Evolutionary conservation across 2,329 filamentous ascomycete species (phyloP).

Genomic region (Niveomyces coronatus): DNA sequence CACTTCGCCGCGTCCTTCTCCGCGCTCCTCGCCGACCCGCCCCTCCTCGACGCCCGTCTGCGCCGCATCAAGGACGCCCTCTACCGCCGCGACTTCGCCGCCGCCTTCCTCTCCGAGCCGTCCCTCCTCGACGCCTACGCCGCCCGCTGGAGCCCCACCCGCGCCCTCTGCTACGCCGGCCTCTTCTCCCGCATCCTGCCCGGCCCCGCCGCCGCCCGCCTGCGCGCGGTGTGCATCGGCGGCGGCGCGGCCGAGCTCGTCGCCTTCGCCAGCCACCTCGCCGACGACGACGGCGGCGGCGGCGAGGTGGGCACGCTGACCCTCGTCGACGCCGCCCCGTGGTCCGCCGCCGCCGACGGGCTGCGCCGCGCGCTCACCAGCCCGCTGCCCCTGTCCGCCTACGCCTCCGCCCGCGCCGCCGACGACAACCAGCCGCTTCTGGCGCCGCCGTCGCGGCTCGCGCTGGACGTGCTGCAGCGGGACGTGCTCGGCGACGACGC

Average conservation of each 20-base stretch:
- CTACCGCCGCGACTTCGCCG: conserved; percentile 73
- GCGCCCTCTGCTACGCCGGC: conserved; percentile 69
- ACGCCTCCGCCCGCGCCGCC: conserved; percentile 37
- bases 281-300: conserved; percentile 4
- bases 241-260: conserved; percentile 54
- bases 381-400: conserved; percentile 38
- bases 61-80: conserved; percentile 81
- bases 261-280: conserved; percentile 38
- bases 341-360: conserved; percentile 51
- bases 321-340: conserved; percentile 76
- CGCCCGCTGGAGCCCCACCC: conserved; percentile 78
- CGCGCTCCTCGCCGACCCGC: conserved; percentile 44
- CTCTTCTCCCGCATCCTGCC: conserved; percentile 31
- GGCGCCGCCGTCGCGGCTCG: conserved; percentile 23
- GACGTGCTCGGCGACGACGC: conserved; percentile 37
- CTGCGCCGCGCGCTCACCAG: conserved; percentile 48
- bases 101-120: conserved; percentile 64
- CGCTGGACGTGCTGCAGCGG: conserved; percentile 32
- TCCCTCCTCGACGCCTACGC: conserved; percentile 75
- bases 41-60: conserved; percentile 47
- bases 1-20: conserved; percentile 45
- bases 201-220: conserved; percentile 14
- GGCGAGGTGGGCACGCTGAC: conserved; percentile 31
- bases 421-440: conserved; percentile 37
- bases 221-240: conserved; percentile 39